Percentiles rank a stretch among this genome's conserved stretches.
Conservation (phyloP, 257 asterid genomes). For the Capsicum rhomboideum region DNA sequence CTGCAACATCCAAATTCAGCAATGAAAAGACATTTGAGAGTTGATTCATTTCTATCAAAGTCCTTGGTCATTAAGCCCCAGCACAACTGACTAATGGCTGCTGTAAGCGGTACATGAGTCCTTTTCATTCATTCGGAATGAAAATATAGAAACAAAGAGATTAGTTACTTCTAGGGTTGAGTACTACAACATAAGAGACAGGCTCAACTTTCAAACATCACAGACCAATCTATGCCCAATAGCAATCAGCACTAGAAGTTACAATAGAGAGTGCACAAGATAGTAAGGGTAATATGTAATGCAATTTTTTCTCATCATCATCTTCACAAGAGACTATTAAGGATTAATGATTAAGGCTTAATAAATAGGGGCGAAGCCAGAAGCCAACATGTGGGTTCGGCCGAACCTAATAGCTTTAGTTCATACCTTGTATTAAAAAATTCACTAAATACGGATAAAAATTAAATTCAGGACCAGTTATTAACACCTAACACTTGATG, state of each 20-base stretch:
- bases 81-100: neutral
- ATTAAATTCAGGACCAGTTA: too few relatives aligned
- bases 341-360: neutral
- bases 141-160: neutral
- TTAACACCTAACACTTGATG: too few relatives aligned
- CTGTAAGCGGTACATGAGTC: neutral
- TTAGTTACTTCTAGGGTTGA: neutral
- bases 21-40: slow-evolving; percentile 54
- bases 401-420: too few relatives aligned
- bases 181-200: neutral
- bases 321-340: neutral
- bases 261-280: neutral
- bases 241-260: neutral
- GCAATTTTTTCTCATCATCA: neutral
- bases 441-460: too few relatives aligned
- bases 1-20: slow-evolving; percentile 55
- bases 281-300: neutral
- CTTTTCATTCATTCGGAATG: neutral
- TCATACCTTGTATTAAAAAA: too few relatives aligned
- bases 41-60: slow-evolving; percentile 35
- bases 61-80: slow-evolving; percentile 16
- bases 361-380: too few relatives aligned
- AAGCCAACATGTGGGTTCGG: too few relatives aligned
- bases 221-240: neutral
- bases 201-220: neutral